A percentile compares a stretch with the other conserved stretches of the same genome.
Conservation (phyloP, 345 rosid species). For the Hevea brasiliensis region DNA sequence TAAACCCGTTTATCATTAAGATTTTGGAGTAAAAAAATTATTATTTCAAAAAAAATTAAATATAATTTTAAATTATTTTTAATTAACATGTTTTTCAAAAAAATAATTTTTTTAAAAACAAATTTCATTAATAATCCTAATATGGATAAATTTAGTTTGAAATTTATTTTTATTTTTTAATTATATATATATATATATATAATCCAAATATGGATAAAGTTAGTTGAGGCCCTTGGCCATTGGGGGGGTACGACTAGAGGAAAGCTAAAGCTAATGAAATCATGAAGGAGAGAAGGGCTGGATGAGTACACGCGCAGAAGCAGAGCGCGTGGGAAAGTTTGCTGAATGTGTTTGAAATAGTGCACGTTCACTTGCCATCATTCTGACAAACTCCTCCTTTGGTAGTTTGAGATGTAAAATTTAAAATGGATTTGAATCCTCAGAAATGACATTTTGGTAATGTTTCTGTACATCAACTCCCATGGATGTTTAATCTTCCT, state of each 20-base stretch:
- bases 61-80: no score
- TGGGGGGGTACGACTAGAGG: no score
- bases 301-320: background rate
- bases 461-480: constrained; percentile 4
- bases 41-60: background rate
- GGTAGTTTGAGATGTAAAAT: constrained; percentile 26
- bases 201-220: no score
- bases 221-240: no score
- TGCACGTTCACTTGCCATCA: constrained; percentile 45
- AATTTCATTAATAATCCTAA: no score
- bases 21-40: constrained; percentile 16
- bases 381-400: constrained; percentile 41
- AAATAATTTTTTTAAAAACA: no score
- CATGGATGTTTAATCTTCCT: background rate
- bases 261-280: no score
- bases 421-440: constrained; percentile 33
- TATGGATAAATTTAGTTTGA: no score
- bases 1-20: no score
- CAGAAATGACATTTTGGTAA: background rate
- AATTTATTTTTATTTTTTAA: no score
- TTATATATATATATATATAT: no score
- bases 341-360: background rate
- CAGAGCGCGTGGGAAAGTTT: background rate
- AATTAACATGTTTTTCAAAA: no score
- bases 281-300: background rate